Evolutionary conservation across 2,329 filamentous ascomycete genomes (phyloP).

Genomic region (Colletotrichum falcatum): DNA sequence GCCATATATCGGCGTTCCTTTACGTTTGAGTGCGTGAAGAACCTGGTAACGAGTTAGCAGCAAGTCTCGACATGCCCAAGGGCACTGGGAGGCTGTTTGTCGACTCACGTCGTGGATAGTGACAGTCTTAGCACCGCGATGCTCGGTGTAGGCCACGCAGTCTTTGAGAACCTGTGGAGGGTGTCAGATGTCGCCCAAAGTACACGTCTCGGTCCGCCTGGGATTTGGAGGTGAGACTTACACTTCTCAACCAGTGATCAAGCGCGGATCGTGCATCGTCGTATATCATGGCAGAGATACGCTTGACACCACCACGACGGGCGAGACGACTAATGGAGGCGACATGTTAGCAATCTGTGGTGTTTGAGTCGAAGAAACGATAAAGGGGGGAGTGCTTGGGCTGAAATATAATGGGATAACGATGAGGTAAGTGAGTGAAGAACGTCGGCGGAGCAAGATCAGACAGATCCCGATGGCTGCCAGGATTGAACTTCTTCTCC

Average conservation of each 20-base stretch:
- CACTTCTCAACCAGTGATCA: slow-evolving; percentile 60
- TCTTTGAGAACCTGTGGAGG: slow-evolving; percentile 62
- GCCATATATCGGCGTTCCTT: slow-evolving; percentile 68
- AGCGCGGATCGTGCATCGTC: slow-evolving; percentile 67
- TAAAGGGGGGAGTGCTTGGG: neutral
- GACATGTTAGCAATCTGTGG: neutral
- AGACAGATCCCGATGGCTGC: neutral
- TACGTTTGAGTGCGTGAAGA: slow-evolving; percentile 60
- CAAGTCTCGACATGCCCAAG: no score
- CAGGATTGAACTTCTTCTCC: neutral
- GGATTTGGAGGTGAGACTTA: slow-evolving; percentile 48
- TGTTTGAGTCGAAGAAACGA: neutral
- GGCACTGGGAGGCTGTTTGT: neutral
- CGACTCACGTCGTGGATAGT: slow-evolving; percentile 69
- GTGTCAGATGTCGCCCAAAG: slow-evolving; percentile 30
- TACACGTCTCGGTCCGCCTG: neutral
- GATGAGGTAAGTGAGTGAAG: neutral
- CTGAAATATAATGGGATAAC: neutral
- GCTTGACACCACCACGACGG: slow-evolving; percentile 80
- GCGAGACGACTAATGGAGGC: slow-evolving; percentile 69
- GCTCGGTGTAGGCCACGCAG: slow-evolving; percentile 64
- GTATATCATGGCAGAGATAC: slow-evolving; percentile 75
- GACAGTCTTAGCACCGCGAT: slow-evolving; percentile 70
- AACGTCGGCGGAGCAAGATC: neutral
- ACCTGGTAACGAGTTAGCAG: slow-evolving; percentile 57